phyloP scores from a whole-genome alignment of 768 basidiomycete species.

The Clavulina sp. region DNA sequence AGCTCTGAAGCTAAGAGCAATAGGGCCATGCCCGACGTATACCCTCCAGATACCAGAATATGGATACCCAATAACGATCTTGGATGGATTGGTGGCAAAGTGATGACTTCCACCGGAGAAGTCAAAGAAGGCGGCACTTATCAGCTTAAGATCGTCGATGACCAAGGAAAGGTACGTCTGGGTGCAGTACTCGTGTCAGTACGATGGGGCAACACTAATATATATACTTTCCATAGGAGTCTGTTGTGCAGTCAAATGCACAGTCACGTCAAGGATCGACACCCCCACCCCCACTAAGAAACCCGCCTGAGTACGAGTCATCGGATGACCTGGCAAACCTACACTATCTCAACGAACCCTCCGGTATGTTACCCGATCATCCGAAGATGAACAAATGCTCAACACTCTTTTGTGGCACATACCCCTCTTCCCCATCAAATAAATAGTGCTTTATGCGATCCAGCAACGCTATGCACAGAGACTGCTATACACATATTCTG shows the following conservation, averaged over 20 bases:
- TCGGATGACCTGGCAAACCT: conserved; percentile 96
- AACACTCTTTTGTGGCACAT: not conserved
- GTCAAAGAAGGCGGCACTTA: conserved; percentile 55
- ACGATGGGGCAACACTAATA: too few species aligned
- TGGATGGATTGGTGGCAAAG: too few species aligned
- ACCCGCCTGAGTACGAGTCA: conserved; percentile 89
- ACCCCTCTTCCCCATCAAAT: conserved; percentile 62
- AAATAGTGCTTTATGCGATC: conserved; percentile 87
- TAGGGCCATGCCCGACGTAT: too few species aligned
- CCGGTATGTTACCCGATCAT: conserved; percentile 41
- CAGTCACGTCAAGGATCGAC: conserved; percentile 65
- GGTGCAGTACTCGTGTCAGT: too few species aligned
- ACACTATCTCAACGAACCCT: conserved; percentile 95
- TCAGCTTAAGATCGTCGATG: conserved; percentile 73
- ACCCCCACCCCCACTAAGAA: conserved; percentile 79
- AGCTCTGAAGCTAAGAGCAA: too few species aligned
- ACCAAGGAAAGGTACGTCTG: conserved; percentile 69
- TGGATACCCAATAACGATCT: too few species aligned
- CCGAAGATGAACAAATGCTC: not conserved
- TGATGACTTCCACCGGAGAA: conserved; percentile 35
- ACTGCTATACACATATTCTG: conserved; percentile 97
- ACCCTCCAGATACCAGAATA: too few species aligned
- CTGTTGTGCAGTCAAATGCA: conserved; percentile 51
- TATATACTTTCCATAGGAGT: conserved; percentile 45
- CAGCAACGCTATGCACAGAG: conserved; percentile 92